Evolutionary conservation across 331 rosid genomes (phyloP).

Genomic region (Phaseolus coccineus): DNA sequence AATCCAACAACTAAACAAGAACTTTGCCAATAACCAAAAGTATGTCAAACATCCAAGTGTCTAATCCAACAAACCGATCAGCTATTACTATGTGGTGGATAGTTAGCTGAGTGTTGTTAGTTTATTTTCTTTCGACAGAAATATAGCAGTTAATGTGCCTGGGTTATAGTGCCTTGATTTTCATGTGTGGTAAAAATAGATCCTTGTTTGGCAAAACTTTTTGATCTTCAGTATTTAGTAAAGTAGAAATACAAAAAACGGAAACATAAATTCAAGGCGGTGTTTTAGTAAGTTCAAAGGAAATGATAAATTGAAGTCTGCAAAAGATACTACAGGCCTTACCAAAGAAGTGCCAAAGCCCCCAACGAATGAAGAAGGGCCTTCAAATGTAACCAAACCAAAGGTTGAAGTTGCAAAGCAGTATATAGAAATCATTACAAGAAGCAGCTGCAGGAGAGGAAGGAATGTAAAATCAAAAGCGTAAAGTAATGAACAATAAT

Average conservation of each 20-base stretch:
- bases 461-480: slow-evolving; percentile 41
- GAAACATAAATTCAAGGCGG: slow-evolving; percentile 45
- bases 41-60: too few species aligned
- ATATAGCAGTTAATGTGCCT: slow-evolving; percentile 44
- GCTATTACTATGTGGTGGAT: slow-evolving; percentile 7
- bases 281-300: slow-evolving; percentile 73
- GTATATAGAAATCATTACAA: slow-evolving; percentile 90
- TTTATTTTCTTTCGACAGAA: slow-evolving; percentile 45
- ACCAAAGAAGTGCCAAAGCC: slow-evolving; percentile 64
- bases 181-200: slow-evolving; percentile 39
- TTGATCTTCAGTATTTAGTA: slow-evolving; percentile 35
- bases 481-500: too few species aligned
- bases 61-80: not conserved
- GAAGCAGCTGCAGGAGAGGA: slow-evolving; percentile 94
- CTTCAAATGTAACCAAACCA: slow-evolving; percentile 81
- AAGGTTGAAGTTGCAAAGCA: slow-evolving; percentile 93
- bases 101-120: slow-evolving; percentile 30
- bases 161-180: slow-evolving; percentile 39
- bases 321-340: slow-evolving; percentile 61
- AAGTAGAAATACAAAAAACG: slow-evolving; percentile 32
- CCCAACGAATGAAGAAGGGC: slow-evolving; percentile 63
- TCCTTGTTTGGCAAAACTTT: slow-evolving; percentile 27
- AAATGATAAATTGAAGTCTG: slow-evolving; percentile 63
- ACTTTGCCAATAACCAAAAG: too few species aligned
- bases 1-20: too few species aligned